A percentile compares a stretch with the other conserved stretches of the same genome.
These are phyloP conservation scores for Solanum chiquidenum DNA, from an alignment of 257 asterid species.

Conservation along the genomic window DNA sequence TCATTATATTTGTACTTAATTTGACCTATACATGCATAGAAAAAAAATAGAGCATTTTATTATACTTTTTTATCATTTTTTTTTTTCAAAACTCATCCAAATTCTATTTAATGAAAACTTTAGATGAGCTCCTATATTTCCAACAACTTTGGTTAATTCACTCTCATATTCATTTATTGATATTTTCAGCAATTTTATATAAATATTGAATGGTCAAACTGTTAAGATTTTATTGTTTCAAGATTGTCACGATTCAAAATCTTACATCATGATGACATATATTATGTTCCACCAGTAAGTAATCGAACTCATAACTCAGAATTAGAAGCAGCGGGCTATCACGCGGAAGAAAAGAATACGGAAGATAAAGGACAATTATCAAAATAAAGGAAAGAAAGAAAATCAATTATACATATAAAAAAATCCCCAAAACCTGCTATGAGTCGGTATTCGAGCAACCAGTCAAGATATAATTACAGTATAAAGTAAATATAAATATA, in stretches of 20 bases:
- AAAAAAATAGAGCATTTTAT: background rate
- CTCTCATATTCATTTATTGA: background rate
- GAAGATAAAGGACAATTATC: background rate
- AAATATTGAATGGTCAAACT: background rate
- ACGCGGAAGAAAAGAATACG: background rate
- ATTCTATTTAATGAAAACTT: background rate
- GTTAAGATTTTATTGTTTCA: no score
- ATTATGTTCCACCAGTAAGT: background rate
- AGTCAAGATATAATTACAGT: no score
- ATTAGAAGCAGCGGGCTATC: background rate
- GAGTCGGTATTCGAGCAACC: no score
- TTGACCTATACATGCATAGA: background rate
- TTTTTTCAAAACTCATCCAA: background rate
- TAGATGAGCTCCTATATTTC: background rate
- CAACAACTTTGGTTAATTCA: background rate
- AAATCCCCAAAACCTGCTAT: no score
- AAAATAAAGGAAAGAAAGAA: no score
- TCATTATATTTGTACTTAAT: no score
- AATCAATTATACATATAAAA: no score
- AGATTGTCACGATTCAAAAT: background rate
- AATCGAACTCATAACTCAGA: background rate
- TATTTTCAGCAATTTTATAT: background rate
- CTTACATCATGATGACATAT: background rate
- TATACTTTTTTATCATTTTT: no score
- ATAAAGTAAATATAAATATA: no score